Conservation (phyloP, 2,329 filamentous ascomycete genomes). For the Diaporthe humulicola region DNA sequence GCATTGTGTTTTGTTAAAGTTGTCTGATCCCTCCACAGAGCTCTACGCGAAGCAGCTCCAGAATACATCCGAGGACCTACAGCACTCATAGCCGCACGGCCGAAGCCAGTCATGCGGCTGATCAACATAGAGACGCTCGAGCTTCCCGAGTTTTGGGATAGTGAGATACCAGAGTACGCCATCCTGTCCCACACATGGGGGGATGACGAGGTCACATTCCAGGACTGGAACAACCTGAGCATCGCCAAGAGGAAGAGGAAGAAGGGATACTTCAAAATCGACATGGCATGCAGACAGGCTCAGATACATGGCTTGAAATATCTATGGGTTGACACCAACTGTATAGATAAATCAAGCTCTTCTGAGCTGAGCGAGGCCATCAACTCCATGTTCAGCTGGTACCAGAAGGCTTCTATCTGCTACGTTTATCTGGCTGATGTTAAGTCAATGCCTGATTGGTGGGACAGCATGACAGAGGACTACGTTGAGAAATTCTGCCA, state of each 20-base stretch:
- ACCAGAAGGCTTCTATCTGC: constrained; percentile 40
- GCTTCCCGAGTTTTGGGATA: neutral
- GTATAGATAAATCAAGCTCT: constrained; percentile 46
- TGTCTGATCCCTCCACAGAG: too few species aligned
- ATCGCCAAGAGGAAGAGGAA: neutral
- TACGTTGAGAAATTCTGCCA: neutral
- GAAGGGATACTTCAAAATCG: constrained; percentile 39
- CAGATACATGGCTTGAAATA: constrained; percentile 31
- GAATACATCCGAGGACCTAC: too few species aligned
- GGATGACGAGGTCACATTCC: constrained; percentile 43
- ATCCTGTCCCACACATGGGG: constrained; percentile 48
- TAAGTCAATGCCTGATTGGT: neutral
- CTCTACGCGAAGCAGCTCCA: too few species aligned
- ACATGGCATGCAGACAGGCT: constrained; percentile 33
- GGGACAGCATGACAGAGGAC: too few species aligned
- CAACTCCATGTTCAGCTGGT: constrained; percentile 45
- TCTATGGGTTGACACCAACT: constrained; percentile 46
- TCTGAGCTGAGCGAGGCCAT: too few species aligned
- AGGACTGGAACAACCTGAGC: constrained; percentile 38
- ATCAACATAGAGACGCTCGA: neutral
- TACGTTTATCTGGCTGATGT: constrained; percentile 44
- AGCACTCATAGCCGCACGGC: too few species aligned
- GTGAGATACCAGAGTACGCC: constrained; percentile 39
- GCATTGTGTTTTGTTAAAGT: too few species aligned
- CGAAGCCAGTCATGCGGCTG: constrained; percentile 21